phyloP scores from a whole-genome alignment of 2,329 filamentous ascomycete genomes.

The Alternaria rosae region DNA sequence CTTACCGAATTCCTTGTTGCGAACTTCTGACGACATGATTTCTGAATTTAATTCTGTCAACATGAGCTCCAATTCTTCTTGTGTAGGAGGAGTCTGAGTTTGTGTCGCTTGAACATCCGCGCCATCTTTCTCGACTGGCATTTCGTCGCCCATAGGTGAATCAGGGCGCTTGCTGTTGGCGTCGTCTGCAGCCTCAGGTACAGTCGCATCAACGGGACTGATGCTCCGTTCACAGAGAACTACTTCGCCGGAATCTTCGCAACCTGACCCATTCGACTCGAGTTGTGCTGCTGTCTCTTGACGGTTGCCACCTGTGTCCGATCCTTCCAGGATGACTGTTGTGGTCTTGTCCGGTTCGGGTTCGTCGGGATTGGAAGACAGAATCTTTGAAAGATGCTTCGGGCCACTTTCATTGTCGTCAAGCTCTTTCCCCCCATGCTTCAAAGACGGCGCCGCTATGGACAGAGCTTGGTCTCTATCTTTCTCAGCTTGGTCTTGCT shows the following conservation, averaged over 20 bases:
- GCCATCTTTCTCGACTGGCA: not conserved
- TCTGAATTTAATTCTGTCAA: too few relatives aligned
- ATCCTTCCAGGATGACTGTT: too few relatives aligned
- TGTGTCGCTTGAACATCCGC: too few relatives aligned
- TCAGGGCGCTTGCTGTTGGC: not conserved
- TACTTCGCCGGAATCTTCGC: fast-evolving
- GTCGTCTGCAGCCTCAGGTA: not conserved
- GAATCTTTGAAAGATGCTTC: not conserved
- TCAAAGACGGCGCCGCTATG: not conserved
- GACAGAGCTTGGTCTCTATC: not conserved
- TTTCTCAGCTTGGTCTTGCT: not conserved
- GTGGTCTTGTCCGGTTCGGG: too few relatives aligned
- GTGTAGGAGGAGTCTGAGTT: not conserved
- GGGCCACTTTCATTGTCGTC: not conserved
- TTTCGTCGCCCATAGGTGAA: not conserved
- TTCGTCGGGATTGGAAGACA: not conserved
- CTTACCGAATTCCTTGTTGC: too few relatives aligned
- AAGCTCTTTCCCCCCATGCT: not conserved
- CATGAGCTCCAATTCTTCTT: too few relatives aligned
- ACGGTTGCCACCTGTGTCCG: too few relatives aligned
- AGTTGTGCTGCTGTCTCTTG: not conserved
- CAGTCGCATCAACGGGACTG: not conserved
- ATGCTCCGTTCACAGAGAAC: not conserved
- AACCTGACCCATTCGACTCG: not conserved
- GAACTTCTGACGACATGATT: too few relatives aligned